A percentile compares a stretch with the other conserved stretches of the same genome.
These are phyloP conservation scores for Psilocybe tampanensis DNA, from an alignment of 768 basidiomycete genomes.

Conservation along the genomic window DNA sequence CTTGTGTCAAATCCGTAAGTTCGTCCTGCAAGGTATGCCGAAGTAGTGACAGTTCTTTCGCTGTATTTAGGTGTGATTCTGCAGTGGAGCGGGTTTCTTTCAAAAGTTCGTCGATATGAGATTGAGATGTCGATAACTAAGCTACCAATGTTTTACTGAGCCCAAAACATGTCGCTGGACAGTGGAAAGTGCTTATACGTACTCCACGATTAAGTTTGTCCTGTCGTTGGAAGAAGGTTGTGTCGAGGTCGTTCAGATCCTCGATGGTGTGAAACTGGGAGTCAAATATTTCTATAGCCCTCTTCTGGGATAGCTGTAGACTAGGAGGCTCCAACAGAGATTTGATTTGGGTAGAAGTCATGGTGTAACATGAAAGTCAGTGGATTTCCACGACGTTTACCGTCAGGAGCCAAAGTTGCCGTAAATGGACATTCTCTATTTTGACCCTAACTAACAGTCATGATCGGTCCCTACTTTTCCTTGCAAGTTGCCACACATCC, in stretches of 20 bases:
- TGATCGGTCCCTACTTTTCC: no score
- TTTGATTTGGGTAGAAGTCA: slow-evolving; percentile 42
- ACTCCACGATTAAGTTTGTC: slow-evolving; percentile 48
- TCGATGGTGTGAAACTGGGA: slow-evolving; percentile 47
- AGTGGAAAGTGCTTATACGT: slow-evolving; percentile 27
- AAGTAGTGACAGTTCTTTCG: slow-evolving; percentile 74
- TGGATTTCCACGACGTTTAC: not conserved
- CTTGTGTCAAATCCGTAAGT: slow-evolving; percentile 63
- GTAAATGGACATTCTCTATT: not conserved
- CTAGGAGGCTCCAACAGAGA: slow-evolving; percentile 53
- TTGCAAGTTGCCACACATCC: no score
- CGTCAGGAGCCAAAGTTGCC: not conserved
- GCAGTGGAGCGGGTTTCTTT: slow-evolving; percentile 48
- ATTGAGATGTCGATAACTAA: slow-evolving; percentile 61
- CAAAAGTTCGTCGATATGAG: slow-evolving; percentile 47
- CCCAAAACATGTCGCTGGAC: slow-evolving; percentile 18
- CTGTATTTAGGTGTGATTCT: slow-evolving; percentile 55
- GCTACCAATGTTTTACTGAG: slow-evolving; percentile 46
- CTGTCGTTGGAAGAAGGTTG: slow-evolving; percentile 39
- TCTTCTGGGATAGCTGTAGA: slow-evolving; percentile 33
- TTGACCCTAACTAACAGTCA: not conserved
- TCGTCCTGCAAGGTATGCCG: slow-evolving; percentile 82
- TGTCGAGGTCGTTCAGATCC: slow-evolving; percentile 51
- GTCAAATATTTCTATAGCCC: slow-evolving; percentile 43
- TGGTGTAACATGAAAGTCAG: slow-evolving; percentile 13